A percentile compares a stretch with the other conserved stretches of the same genome.
Conservation (phyloP, 164 flowering plant species). For the Piper longum region DNA sequence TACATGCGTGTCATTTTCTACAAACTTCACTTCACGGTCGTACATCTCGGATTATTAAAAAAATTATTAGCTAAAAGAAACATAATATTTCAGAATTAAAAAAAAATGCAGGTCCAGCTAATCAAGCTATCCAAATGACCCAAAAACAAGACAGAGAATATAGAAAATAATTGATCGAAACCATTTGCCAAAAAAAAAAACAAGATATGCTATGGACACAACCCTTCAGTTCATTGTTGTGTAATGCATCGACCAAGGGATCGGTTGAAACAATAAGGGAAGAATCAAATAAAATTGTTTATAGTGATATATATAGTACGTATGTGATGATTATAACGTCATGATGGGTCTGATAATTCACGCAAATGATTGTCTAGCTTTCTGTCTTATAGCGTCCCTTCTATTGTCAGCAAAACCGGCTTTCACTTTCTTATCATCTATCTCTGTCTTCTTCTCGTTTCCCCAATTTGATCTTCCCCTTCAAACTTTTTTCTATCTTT, state of each 20-base stretch:
- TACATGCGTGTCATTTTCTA: too few relatives aligned
- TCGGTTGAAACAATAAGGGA: constrained; percentile 2
- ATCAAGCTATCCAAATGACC: too few relatives aligned
- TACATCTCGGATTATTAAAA: too few relatives aligned
- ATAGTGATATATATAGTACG: constrained; percentile 15
- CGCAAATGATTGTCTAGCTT: constrained; percentile 28
- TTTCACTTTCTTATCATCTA: constrained; percentile 14
- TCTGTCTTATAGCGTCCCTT: constrained; percentile 22
- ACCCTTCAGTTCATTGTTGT: constrained; percentile 16
- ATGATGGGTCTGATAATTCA: constrained; percentile 53
- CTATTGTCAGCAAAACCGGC: constrained; percentile 39
- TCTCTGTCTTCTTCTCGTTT: constrained; percentile 5
- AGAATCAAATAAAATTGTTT: constrained; percentile 10
- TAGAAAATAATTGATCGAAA: too few relatives aligned
- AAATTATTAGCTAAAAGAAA: too few relatives aligned
- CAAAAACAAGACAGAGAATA: too few relatives aligned
- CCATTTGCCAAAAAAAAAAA: too few relatives aligned
- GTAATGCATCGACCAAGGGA: constrained; percentile 2
- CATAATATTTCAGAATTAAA: too few relatives aligned
- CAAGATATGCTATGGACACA: constrained; percentile 13
- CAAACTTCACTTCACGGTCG: too few relatives aligned
- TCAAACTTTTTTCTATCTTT: constrained; percentile 23
- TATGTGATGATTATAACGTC: constrained; percentile 20
- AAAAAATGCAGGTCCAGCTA: too few relatives aligned
- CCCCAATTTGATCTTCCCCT: constrained; percentile 10